Evolutionary conservation across 2,329 filamentous ascomycete genomes (phyloP).

Genomic region (Blastomyces parvus): DNA sequence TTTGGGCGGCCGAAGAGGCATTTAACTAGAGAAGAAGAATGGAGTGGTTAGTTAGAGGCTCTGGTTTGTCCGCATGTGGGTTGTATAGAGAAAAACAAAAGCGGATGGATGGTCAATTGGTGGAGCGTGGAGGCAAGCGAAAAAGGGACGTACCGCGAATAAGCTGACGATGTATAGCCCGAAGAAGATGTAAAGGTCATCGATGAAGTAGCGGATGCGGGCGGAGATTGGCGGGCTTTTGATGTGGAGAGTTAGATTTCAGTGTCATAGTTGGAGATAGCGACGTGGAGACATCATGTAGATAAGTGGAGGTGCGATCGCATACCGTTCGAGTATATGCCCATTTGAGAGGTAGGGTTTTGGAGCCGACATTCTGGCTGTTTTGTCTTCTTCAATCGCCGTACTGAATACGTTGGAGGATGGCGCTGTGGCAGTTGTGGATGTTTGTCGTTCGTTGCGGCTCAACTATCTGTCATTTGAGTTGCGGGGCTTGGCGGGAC

Average conservation of each 20-base stretch:
- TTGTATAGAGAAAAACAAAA: not conserved
- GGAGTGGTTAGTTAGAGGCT: constrained; percentile 7
- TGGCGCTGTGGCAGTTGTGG: not conserved
- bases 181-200: constrained; percentile 39
- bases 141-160: constrained; percentile 34
- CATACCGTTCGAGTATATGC: constrained; percentile 6
- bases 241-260: not conserved
- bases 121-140: not conserved
- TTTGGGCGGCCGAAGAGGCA: constrained; percentile 37
- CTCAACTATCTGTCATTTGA: not conserved
- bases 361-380: constrained; percentile 26
- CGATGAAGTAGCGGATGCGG: constrained; percentile 33
- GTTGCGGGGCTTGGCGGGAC: not conserved
- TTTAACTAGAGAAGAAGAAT: constrained; percentile 29
- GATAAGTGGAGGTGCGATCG: not conserved
- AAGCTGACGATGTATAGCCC: constrained; percentile 42
- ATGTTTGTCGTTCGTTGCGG: not conserved
- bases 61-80: not conserved
- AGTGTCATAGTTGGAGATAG: not conserved
- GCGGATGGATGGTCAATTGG: not conserved
- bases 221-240: constrained; percentile 39
- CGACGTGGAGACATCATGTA: constrained; percentile 5
- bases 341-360: constrained; percentile 9
- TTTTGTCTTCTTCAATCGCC: not conserved
- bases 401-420: not conserved